Percentiles rank a stretch among this genome's conserved stretches.
phyloP scores from a whole-genome alignment of 2,329 filamentous ascomycete genomes.

The Echinosphaeria canescens region DNA sequence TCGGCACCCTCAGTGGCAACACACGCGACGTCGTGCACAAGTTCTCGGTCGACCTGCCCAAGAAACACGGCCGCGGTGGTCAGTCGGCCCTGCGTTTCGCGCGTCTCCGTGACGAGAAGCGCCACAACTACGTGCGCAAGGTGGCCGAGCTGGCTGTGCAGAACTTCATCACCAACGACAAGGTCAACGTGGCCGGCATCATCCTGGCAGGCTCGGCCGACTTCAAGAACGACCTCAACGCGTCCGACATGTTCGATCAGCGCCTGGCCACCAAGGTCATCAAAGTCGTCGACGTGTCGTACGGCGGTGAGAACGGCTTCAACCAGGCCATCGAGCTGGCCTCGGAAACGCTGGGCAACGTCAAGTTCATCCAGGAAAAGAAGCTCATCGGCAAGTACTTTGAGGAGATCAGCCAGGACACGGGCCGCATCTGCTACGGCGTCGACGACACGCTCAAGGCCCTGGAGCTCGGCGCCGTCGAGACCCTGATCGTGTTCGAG shows the following conservation, averaged over 20 bases:
- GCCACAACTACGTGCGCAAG: conserved; percentile 99
- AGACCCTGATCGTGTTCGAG: conserved; percentile 91
- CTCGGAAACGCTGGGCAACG: conserved; percentile 88
- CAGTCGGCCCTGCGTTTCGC: conserved; percentile 98
- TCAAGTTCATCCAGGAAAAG: conserved; percentile 99
- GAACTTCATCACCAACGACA: conserved; percentile 97
- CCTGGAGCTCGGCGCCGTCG: conserved; percentile 82
- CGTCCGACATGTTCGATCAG: conserved; percentile 90
- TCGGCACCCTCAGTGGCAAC: conserved; percentile 92
- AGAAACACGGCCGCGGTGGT: conserved; percentile 99
- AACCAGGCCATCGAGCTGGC: conserved; percentile 97
- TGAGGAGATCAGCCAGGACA: conserved; percentile 96
- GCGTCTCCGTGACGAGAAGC: conserved; percentile 97
- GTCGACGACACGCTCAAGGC: conserved; percentile 96
- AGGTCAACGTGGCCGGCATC: conserved; percentile 90
- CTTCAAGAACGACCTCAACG: conserved; percentile 98
- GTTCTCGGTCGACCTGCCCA: conserved; percentile 94
- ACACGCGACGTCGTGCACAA: conserved; percentile 95
- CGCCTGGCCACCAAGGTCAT: conserved; percentile 90
- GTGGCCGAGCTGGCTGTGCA: conserved; percentile 95
- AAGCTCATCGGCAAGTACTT: conserved; percentile 99
- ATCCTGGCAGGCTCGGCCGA: conserved; percentile 95
- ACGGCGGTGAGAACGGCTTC: conserved; percentile 98
- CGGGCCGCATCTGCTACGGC: conserved; percentile 92
- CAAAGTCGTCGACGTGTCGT: conserved; percentile 97